Evolutionary conservation across 108 stramenopile genomes (phyloP), one percentile per base, ranked within the genome.

Genomic region (Nitzschia inconspicua): DNA sequence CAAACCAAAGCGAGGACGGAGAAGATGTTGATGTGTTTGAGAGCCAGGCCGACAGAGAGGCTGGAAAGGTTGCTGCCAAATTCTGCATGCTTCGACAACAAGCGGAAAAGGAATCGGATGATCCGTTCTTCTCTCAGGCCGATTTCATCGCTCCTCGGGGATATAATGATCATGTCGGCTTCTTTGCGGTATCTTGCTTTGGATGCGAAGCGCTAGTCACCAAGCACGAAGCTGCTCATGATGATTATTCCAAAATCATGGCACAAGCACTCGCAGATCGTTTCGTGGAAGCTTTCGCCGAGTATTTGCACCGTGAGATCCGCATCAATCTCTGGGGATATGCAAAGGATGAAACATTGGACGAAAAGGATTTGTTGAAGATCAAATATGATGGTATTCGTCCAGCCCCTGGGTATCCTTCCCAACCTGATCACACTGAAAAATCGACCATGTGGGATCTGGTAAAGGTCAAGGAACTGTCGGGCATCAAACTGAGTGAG

Each of bases 251-350:
- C 68, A 98, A 97, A 78, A 99, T 99, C 65, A 97, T 99, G 97
- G 91, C 96, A 11, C 98, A 99, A 75, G 98, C 97, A 20, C 67
- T 99, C 19, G 96, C 96, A 3, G 98, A 97, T 65, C 93, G 99
- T 51, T 89, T 99, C 64, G 99, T 98, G 20, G 99, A 99, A 77
- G 99, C 99, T 7, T 98, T 97, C 79, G 99, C 99, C n/a, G 99
- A 99, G 77, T 89, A 91, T 60, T 62, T 99, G 29, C 99, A 99
- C 60, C 86, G 91, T 26, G 91, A 92, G 37, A 97, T 99, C 34
- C 94, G 99, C 35, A 66, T 70, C 37, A 84, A 97, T 32, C 74
- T 97, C 57, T 99, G 99, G 99, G 99, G 99, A 22, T 98, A 97
- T 73, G 98, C 97, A 28, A 58, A 80, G 39, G 80, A 80, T 32